phyloP scores from a whole-genome alignment of 1,139 yeast species.

The Kluyveromyces sp. region DNA sequence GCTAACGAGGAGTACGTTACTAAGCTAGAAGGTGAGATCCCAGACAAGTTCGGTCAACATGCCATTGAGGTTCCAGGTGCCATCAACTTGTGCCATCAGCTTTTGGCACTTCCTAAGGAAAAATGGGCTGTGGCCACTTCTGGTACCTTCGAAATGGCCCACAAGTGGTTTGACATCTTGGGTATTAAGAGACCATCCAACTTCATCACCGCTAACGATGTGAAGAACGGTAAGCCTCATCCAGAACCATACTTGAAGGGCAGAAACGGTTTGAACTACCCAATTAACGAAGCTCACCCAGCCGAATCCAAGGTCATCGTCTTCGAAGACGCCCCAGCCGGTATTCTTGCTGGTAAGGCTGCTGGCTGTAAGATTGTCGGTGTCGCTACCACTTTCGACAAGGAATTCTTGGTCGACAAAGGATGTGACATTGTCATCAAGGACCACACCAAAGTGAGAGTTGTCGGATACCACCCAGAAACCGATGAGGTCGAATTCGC shows the following conservation, averaged over 20 bases:
- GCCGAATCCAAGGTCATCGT: conserved; percentile 48
- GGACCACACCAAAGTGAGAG: conserved; percentile 49
- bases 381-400: conserved; percentile 71
- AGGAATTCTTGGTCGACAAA: conserved; percentile 58
- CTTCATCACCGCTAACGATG: conserved; percentile 76
- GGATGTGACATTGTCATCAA: conserved; percentile 80
- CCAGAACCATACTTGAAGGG: conserved; percentile 75
- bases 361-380: conserved; percentile 82
- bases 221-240: conserved; percentile 71
- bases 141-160: conserved; percentile 70
- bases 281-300: conserved; percentile 35
- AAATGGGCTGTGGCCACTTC: conserved; percentile 82
- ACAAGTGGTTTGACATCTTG: conserved; percentile 69
- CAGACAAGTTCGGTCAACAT: conserved; percentile 61
- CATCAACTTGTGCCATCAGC: conserved; percentile 43
- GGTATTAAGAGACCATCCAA: conserved; percentile 57
- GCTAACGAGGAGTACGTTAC: conserved; percentile 63
- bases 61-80: conserved; percentile 76
- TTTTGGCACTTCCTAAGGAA: conserved; percentile 37
- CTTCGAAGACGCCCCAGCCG: conserved; percentile 86
- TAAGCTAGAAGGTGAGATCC: conserved; percentile 63
- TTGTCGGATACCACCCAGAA: conserved; percentile 33
- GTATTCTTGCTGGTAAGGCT: conserved; percentile 75
- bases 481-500: conserved; percentile 33
- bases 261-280: conserved; percentile 51